Conservation (phyloP, 208 protist species). For the Crithidia expoeki region DNA sequence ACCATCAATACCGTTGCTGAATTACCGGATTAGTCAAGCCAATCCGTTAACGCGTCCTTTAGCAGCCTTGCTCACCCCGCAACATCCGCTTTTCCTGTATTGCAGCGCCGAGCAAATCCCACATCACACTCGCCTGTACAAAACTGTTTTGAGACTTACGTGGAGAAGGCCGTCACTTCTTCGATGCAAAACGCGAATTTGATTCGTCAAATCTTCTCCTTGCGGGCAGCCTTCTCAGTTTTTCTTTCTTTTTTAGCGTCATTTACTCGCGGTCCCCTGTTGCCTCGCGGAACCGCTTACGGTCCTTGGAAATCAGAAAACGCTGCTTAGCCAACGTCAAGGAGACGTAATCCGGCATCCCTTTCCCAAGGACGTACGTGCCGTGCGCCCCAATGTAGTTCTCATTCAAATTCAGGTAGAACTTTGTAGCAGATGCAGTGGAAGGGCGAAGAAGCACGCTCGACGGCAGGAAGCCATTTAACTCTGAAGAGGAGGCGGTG, state of each 20-base stretch:
- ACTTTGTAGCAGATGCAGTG: conserved; percentile 36
- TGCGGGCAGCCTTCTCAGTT: too few species aligned
- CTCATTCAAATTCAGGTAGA: conserved; percentile 85
- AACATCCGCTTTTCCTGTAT: not conserved
- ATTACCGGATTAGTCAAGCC: too few species aligned
- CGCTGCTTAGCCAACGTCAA: conserved; percentile 76
- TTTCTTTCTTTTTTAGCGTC: too few species aligned
- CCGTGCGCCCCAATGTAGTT: conserved; percentile 78
- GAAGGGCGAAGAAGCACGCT: conserved; percentile 16
- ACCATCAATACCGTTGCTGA: not conserved
- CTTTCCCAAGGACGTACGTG: conserved; percentile 58
- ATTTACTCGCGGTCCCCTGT: not conserved
- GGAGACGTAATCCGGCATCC: conserved; percentile 69
- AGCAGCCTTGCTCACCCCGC: not conserved
- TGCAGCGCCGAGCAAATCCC: too few species aligned
- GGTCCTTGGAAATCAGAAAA: not conserved
- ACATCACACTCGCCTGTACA: too few species aligned
- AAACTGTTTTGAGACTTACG: too few species aligned
- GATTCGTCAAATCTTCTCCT: too few species aligned
- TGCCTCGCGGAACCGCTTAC: conserved; percentile 13
- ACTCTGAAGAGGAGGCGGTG: not conserved
- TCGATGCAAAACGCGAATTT: too few species aligned
- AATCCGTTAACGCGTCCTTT: not conserved
- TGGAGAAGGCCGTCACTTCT: too few species aligned
- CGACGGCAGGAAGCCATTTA: not conserved